These are phyloP conservation scores for Cyberlindnera subsufficiens DNA, from an alignment of 805 yeast genomes.

Conservation along the genomic window DNA sequence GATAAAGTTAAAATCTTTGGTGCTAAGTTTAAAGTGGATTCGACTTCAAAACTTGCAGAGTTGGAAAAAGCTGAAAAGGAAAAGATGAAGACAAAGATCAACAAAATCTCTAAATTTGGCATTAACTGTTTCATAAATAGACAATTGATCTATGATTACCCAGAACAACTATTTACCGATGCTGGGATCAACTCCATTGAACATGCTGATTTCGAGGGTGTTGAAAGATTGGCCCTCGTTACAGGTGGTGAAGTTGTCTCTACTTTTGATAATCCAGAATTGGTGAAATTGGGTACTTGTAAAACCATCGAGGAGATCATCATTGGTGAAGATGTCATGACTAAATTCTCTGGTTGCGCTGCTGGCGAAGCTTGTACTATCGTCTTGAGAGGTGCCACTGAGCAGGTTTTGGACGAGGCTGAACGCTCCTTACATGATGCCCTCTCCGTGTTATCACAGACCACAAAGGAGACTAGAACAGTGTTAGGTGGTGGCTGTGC, in stretches of 20 bases:
- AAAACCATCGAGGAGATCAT: constrained; percentile 85
- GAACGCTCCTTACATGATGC: constrained; percentile 98
- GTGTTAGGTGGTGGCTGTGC: constrained; percentile 86
- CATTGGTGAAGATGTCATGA: constrained; percentile 88
- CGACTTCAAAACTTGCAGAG: constrained; percentile 90
- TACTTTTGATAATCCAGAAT: constrained; percentile 88
- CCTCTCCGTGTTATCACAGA: constrained; percentile 88
- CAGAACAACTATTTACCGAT: constrained; percentile 91
- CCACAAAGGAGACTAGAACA: constrained; percentile 87
- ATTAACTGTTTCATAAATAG: constrained; percentile 90
- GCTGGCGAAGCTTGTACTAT: constrained; percentile 96
- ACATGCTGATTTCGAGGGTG: constrained; percentile 98
- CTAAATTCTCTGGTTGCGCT: constrained; percentile 91
- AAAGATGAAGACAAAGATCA: constrained; percentile 87
- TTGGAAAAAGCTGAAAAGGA: constrained; percentile 88
- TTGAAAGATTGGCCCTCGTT: constrained; percentile 91
- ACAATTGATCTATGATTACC: constrained; percentile 96
- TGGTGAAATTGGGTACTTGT: constrained; percentile 82
- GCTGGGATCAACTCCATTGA: constrained; percentile 85
- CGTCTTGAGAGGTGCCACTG: constrained; percentile 95
- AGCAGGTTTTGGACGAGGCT: constrained; percentile 92
- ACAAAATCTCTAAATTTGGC: constrained; percentile 80
- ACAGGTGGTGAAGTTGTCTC: constrained; percentile 98
- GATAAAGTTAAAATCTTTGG: constrained; percentile 97
- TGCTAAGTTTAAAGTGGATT: constrained; percentile 94